Percentiles rank a stretch among this genome's conserved stretches.
These are phyloP conservation scores for Saprolegnia parasitica DNA, from an alignment of 352 stramenopile species.

Conservation along the genomic window DNA sequence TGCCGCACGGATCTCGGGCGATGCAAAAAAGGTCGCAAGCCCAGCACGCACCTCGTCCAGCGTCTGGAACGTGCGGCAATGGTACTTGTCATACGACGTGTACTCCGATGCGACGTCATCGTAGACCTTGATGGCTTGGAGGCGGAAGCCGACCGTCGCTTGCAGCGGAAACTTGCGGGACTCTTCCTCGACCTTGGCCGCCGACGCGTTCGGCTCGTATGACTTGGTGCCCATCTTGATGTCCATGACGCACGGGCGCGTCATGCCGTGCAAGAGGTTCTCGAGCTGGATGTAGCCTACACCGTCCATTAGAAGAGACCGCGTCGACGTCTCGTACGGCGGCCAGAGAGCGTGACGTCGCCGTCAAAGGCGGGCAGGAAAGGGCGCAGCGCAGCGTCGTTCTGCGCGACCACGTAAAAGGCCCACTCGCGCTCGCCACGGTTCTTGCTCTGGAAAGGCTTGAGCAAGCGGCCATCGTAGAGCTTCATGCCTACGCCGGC, in stretches of 20 bases:
- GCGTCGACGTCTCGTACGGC: background rate
- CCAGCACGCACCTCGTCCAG: constrained; percentile 53
- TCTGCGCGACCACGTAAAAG: constrained; percentile 68
- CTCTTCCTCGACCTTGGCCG: constrained; percentile 89
- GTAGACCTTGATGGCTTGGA: constrained; percentile 92
- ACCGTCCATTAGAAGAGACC: background rate
- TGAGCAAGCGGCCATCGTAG: constrained; percentile 63
- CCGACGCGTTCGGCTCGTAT: constrained; percentile 86
- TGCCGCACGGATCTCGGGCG: background rate
- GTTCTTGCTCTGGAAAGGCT: constrained; percentile 80
- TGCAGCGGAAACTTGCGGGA: constrained; percentile 91
- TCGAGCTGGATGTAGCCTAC: constrained; percentile 78
- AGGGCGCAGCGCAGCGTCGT: constrained; percentile 31
- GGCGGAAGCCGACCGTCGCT: constrained; percentile 86
- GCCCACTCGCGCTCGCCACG: constrained; percentile 64
- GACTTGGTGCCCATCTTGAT: constrained; percentile 94
- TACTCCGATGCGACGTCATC: constrained; percentile 50
- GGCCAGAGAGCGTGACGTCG: constrained; percentile 36
- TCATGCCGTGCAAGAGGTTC: constrained; percentile 81
- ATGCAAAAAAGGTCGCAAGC: constrained; percentile 78
- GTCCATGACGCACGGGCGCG: constrained; percentile 92
- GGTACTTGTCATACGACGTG: constrained; percentile 83
- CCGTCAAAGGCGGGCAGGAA: constrained; percentile 70
- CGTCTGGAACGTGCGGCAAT: constrained; percentile 59
- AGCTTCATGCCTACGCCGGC: constrained; percentile 50